phyloP scores from a whole-genome alignment of 2,329 filamentous ascomycete genomes.

The Trichoderma sp. region DNA sequence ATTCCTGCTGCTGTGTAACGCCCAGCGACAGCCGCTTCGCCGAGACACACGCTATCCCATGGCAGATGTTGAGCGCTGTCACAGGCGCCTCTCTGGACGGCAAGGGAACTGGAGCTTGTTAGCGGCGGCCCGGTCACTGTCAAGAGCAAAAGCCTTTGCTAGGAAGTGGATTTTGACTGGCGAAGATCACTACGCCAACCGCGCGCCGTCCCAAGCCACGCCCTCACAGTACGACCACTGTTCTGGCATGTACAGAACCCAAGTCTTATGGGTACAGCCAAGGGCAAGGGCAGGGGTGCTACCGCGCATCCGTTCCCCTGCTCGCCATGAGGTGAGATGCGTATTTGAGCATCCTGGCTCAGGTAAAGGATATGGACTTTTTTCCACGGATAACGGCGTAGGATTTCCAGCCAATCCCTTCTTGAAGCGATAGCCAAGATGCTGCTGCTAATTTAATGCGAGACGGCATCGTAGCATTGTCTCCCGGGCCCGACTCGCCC shows the following conservation, averaged over 20 bases:
- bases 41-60: background rate
- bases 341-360: background rate
- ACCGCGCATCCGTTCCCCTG: slow-evolving; percentile 11
- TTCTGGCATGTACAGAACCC: background rate
- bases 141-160: background rate
- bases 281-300: background rate
- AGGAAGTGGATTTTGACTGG: background rate
- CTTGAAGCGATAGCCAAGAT: background rate
- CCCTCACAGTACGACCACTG: slow-evolving; percentile 12
- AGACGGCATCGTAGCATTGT: slow-evolving; percentile 10
- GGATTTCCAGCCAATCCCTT: background rate
- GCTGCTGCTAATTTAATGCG: slow-evolving; percentile 4
- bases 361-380: background rate
- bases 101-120: background rate
- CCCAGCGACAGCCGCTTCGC: background rate
- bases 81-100: background rate
- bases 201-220: slow-evolving; percentile 8
- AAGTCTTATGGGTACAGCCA: background rate
- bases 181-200: slow-evolving; percentile 17
- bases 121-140: background rate
- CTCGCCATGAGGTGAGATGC: slow-evolving; percentile 9
- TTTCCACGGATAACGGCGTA: background rate
- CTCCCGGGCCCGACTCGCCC: background rate
- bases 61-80: background rate
- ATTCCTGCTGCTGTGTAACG: background rate